Conservation (phyloP, 805 yeast genomes). For the Candida sakaeoensis region DNA sequence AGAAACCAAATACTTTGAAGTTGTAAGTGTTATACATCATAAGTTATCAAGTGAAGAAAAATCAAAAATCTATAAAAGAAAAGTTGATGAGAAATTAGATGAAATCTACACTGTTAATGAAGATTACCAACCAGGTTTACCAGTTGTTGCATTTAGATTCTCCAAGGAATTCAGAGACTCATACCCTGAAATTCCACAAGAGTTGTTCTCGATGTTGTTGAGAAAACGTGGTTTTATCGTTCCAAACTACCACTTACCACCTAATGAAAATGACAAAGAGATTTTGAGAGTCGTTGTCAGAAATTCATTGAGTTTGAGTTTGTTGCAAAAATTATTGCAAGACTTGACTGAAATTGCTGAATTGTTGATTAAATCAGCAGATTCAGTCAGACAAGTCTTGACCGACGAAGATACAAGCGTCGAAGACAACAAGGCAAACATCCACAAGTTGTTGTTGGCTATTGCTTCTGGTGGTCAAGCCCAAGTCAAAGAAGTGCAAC, state of each 20-base stretch:
- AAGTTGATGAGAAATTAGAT: constrained; percentile 3
- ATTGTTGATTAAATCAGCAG: constrained; percentile 47
- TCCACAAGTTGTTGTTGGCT: constrained; percentile 48
- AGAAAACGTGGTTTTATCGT: constrained; percentile 83
- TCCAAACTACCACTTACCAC: constrained; percentile 85
- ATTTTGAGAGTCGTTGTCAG: constrained; percentile 84
- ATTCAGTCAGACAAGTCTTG: constrained; percentile 30
- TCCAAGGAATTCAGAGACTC: constrained; percentile 50
- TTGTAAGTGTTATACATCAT: constrained; percentile 76
- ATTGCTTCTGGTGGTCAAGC: constrained; percentile 56
- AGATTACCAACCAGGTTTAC: constrained; percentile 69
- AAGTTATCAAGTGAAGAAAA: constrained; percentile 27
- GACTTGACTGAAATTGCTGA: constrained; percentile 55
- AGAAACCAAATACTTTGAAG: constrained; percentile 61
- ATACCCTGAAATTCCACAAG: constrained; percentile 82
- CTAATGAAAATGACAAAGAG: constrained; percentile 52
- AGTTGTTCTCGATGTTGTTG: constrained; percentile 64
- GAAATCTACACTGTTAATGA: constrained; percentile 26
- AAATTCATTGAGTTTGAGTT: constrained; percentile 56
- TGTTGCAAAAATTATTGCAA: constrained; percentile 60
- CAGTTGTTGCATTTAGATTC: constrained; percentile 84
- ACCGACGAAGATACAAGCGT: constrained; percentile 12
- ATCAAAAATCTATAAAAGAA: constrained; percentile 17
- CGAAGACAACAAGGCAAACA: constrained; percentile 28
- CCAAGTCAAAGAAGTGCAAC: constrained; percentile 25